Conservation (phyloP, 148 eudicot species). For the Vaccinium myrtillus region DNA sequence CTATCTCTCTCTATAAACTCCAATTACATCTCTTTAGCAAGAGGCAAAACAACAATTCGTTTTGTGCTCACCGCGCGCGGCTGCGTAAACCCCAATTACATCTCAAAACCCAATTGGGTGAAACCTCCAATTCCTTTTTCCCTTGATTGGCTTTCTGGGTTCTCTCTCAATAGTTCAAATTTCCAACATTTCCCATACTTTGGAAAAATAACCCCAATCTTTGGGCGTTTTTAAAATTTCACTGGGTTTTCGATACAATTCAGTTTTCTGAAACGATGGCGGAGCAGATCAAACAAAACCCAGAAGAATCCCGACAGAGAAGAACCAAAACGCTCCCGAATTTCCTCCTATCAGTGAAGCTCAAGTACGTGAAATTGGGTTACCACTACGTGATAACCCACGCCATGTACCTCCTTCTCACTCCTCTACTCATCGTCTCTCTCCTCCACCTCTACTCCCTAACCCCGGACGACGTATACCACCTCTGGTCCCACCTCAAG, state of each 20-base stretch:
- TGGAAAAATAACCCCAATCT: background rate
- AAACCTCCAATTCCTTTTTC: background rate
- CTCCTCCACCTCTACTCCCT: slow-evolving; percentile 34
- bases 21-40: no score
- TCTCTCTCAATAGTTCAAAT: background rate
- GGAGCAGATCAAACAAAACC: background rate
- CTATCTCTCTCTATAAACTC: background rate
- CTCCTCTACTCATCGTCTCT: slow-evolving; percentile 25
- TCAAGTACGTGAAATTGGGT: slow-evolving; percentile 54
- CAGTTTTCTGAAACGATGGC: slow-evolving; percentile 14
- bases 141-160: background rate
- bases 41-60: no score
- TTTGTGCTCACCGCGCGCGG: no score
- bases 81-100: no score
- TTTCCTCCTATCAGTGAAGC: slow-evolving; percentile 37
- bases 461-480: slow-evolving; percentile 17
- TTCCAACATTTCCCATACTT: background rate
- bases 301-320: background rate
- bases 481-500: slow-evolving; percentile 33
- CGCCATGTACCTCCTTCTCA: slow-evolving; percentile 42
- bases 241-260: background rate
- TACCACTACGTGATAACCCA: slow-evolving; percentile 49
- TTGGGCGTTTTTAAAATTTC: background rate
- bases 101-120: background rate
- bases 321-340: slow-evolving; percentile 30